Percentiles rank a stretch among this genome's conserved stretches.
phyloP scores from a whole-genome alignment of 768 basidiomycete species.

The Tylopilus rubrobrunneus region DNA sequence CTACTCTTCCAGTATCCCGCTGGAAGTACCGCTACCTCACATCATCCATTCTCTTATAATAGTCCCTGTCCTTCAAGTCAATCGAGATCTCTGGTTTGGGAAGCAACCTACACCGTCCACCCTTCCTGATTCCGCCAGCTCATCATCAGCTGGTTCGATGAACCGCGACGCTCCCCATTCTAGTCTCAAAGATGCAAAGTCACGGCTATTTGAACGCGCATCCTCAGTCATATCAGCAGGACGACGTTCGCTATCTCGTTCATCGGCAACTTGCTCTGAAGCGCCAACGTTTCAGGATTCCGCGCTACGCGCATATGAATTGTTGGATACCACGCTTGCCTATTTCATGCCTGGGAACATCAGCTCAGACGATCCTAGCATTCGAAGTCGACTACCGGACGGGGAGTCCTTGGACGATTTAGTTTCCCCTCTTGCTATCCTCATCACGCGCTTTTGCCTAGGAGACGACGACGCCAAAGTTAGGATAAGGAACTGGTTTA shows the following conservation, averaged over 20 bases:
- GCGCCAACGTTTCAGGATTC: slow-evolving; percentile 39
- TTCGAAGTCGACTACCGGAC: slow-evolving; percentile 41
- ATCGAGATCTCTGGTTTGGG: slow-evolving; percentile 63
- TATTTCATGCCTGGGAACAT: slow-evolving; percentile 65
- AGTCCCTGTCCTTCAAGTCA: slow-evolving; percentile 60
- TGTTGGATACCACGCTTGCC: slow-evolving; percentile 55
- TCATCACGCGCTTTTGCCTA: slow-evolving; percentile 67
- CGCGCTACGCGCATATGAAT: slow-evolving; percentile 60
- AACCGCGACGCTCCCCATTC: slow-evolving; percentile 1
- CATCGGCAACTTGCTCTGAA: slow-evolving; percentile 36
- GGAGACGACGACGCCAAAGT: slow-evolving; percentile 56
- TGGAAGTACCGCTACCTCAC: slow-evolving; percentile 74
- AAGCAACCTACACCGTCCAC: slow-evolving; percentile 34
- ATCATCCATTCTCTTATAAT: slow-evolving; percentile 78
- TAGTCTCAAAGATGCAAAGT: slow-evolving; percentile 20
- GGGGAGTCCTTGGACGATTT: slow-evolving; percentile 72
- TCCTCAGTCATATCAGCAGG: slow-evolving; percentile 27
- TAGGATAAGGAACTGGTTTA: slow-evolving; percentile 61
- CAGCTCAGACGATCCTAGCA: slow-evolving; percentile 60
- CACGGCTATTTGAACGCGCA: slow-evolving; percentile 25
- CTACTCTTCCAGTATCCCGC: slow-evolving; percentile 56
- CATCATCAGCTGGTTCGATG: slow-evolving; percentile 24
- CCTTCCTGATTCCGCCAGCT: slow-evolving; percentile 35
- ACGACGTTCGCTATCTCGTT: slow-evolving; percentile 38
- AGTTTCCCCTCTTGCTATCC: slow-evolving; percentile 69